A percentile compares a stretch with the other conserved stretches of the same genome.
Conservation (phyloP, 2,329 filamentous ascomycete genomes). For the Aureobasidium sp. region DNA sequence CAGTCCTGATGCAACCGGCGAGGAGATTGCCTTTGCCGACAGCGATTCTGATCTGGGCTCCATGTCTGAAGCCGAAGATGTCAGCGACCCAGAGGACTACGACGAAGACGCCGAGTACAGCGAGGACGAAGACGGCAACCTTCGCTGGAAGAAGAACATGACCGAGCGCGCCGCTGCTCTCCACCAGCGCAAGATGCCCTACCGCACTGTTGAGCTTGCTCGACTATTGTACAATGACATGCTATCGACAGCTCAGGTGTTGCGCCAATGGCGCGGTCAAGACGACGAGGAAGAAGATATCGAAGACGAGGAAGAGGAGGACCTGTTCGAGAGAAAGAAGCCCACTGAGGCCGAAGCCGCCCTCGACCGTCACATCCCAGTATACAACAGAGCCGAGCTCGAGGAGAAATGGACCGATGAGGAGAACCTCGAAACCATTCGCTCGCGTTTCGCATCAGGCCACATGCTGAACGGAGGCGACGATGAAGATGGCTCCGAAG, state of each 20-base stretch:
- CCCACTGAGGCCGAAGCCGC: constrained; percentile 38
- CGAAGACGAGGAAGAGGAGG: constrained; percentile 55
- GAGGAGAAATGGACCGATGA: constrained; percentile 78
- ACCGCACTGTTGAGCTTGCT: constrained; percentile 73
- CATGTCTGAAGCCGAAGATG: constrained; percentile 51
- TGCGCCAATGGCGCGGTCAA: constrained; percentile 72
- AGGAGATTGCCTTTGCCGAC: constrained; percentile 83
- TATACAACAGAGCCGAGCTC: constrained; percentile 70
- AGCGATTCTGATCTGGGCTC: constrained; percentile 95
- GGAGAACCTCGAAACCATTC: constrained; percentile 66
- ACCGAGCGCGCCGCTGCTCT: constrained; percentile 63
- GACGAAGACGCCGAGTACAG: constrained; percentile 31
- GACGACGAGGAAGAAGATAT: constrained; percentile 46
- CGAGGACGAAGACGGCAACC: constrained; percentile 58
- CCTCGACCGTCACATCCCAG: constrained; percentile 73
- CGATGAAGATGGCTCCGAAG: constrained; percentile 47
- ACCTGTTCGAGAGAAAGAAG: constrained; percentile 53
- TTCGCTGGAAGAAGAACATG: constrained; percentile 86
- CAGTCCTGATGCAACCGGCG: constrained; percentile 48
- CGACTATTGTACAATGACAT: constrained; percentile 82
- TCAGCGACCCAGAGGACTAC: constrained; percentile 30
- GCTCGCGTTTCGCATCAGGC: constrained; percentile 65
- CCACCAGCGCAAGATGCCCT: constrained; percentile 62
- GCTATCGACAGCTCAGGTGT: constrained; percentile 64
- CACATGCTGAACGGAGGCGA: constrained; percentile 44